Conservation (phyloP, 2,329 filamentous ascomycete genomes). For the Ophiostoma fasciatum region DNA sequence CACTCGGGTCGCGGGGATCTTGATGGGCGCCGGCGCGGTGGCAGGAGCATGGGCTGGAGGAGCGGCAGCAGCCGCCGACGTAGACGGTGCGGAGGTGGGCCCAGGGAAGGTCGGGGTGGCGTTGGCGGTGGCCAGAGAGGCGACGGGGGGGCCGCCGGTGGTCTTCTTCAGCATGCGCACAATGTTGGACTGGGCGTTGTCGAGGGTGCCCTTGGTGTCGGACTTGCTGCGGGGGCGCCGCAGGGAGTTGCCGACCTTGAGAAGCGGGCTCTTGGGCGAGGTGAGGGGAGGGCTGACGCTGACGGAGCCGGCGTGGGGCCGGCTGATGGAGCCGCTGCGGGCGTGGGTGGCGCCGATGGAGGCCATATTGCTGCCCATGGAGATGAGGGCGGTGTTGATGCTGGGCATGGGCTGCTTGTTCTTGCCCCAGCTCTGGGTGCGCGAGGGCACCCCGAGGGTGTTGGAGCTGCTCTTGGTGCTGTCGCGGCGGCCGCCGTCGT, state of each 20-base stretch:
- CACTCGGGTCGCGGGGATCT: conserved; percentile 4
- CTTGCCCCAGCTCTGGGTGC: conserved; percentile 34
- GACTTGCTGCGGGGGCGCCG: conserved; percentile 42
- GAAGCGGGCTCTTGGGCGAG: conserved; percentile 33
- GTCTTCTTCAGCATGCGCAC: conserved; percentile 35
- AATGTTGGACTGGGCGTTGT: conserved; percentile 27
- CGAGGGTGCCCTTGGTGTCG: conserved; percentile 27
- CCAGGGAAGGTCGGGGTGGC: conserved; percentile 8
- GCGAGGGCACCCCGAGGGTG: conserved; percentile 36
- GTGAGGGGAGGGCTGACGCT: conserved; percentile 21
- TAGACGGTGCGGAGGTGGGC: neutral
- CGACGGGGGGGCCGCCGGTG: conserved; percentile 38
- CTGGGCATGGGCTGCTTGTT: conserved; percentile 35
- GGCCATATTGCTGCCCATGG: conserved; percentile 38
- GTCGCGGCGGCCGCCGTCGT: conserved; percentile 17
- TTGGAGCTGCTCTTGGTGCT: conserved; percentile 26
- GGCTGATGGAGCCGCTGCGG: conserved; percentile 44
- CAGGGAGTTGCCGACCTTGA: conserved; percentile 33
- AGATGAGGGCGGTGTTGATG: conserved; percentile 43
- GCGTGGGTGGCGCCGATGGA: conserved; percentile 42
- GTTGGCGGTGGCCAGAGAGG: conserved; percentile 28
- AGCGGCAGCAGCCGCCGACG: too few relatives aligned
- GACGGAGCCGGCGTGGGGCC: conserved; percentile 5
- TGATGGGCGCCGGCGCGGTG: conserved; percentile 3
- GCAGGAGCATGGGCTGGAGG: neutral